A percentile compares a stretch with the other conserved stretches of the same genome.
Conservation (phyloP, 768 basidiomycete genomes). For the Tricholoma hemisulphureum region DNA sequence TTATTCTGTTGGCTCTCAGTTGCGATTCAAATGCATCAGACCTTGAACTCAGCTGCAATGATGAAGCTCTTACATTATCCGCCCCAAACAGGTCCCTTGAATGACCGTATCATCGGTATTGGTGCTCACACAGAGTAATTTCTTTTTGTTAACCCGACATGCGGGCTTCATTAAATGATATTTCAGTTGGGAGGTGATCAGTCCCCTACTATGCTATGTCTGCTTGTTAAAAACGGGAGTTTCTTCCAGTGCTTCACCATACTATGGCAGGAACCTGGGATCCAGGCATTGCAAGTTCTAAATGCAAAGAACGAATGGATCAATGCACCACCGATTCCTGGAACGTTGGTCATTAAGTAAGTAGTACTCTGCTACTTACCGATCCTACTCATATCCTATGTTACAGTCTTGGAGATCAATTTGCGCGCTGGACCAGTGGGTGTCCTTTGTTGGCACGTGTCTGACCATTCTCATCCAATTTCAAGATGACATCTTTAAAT, state of each 20-base stretch:
- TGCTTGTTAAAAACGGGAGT: neutral
- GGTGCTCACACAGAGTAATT: conserved; percentile 74
- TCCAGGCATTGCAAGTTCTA: conserved; percentile 78
- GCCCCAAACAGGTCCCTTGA: conserved; percentile 47
- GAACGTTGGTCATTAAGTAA: conserved; percentile 87
- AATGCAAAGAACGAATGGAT: conserved; percentile 81
- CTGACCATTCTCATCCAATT: neutral
- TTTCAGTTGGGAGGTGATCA: conserved; percentile 49
- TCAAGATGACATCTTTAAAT: conserved; percentile 88
- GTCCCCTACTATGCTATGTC: neutral
- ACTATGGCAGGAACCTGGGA: conserved; percentile 73
- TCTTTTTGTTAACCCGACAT: neutral
- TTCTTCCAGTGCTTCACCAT: conserved; percentile 72
- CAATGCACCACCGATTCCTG: conserved; percentile 71
- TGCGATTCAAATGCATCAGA: conserved; percentile 41
- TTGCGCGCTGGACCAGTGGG: conserved; percentile 87
- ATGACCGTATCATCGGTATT: conserved; percentile 65
- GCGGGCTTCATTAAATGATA: neutral
- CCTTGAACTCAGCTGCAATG: conserved; percentile 72
- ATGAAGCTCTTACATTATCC: conserved; percentile 82
- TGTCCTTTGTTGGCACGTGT: neutral
- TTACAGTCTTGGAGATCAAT: conserved; percentile 75
- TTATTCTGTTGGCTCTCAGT: neutral
- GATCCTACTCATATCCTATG: neutral
- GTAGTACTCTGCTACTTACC: conserved; percentile 14